These are phyloP conservation scores for Aspergillus nanangensis DNA, from an alignment of 495 filamentous ascomycete species.

Conservation along the genomic window DNA sequence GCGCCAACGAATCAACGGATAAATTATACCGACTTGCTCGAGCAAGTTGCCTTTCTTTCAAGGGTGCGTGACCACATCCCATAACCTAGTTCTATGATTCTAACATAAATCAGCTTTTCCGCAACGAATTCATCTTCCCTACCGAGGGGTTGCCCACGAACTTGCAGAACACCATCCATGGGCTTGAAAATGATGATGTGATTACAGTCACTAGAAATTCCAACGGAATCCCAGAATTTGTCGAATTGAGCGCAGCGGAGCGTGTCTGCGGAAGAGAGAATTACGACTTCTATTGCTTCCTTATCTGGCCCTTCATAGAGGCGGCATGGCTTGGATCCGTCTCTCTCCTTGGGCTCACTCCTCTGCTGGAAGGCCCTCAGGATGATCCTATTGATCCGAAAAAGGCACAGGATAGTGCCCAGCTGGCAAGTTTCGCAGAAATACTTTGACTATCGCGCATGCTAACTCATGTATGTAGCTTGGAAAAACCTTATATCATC, in stretches of 20 bases:
- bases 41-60: constrained; percentile 84
- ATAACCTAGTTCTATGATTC: neutral
- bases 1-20: constrained; percentile 77
- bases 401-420: constrained; percentile 76
- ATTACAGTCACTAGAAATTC: constrained; percentile 61
- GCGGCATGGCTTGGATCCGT: constrained; percentile 86
- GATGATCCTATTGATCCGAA: constrained; percentile 74
- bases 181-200: constrained; percentile 77
- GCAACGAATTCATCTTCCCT: constrained; percentile 94
- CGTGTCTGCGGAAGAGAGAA: constrained; percentile 79
- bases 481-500: constrained; percentile 95
- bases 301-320: constrained; percentile 98
- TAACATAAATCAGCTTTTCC: constrained; percentile 62
- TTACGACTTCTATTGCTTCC: constrained; percentile 96
- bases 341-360: constrained; percentile 77
- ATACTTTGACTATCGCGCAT: neutral
- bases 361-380: constrained; percentile 54
- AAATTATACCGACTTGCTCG: constrained; percentile 60
- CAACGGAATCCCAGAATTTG: constrained; percentile 49
- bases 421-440: constrained; percentile 54
- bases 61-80: constrained; percentile 35
- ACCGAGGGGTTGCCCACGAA: constrained; percentile 77
- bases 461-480: constrained; percentile 45
- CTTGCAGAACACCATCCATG: constrained; percentile 69
- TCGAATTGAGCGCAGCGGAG: constrained; percentile 75